Evolutionary conservation across 2,329 filamentous ascomycete genomes (phyloP), one percentile per base, ranked within the genome.

Genomic region (Penicillium paneum): DNA sequence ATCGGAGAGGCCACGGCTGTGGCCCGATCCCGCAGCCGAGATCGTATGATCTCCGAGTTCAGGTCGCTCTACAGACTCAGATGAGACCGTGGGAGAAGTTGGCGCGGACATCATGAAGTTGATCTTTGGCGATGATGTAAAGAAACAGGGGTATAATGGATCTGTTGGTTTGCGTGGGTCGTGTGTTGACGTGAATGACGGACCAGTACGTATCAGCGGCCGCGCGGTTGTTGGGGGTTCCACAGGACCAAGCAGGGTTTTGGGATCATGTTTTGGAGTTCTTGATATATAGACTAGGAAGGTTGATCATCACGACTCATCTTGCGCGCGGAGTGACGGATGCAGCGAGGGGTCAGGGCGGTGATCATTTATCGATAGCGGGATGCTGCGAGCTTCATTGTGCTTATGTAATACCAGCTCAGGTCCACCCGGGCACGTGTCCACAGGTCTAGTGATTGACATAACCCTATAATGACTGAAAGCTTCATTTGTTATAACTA

Each of bases 331-430:
- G 36, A 57, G 51, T 58, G 59, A 62, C 60, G 61, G 53, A 60
- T 63, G 57, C 61, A 54, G 50, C 57, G 60, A 61, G 61, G 61
- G 61, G 61, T 49, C 56, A 40, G 15, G 57, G 57, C 60, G 60
- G 55, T 61, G 48, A 44, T 19, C 15, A 32, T 40, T 63, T 63
- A 63, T 63, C 61, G 61, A 62, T 63, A 62, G 11, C 28, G n/a
- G 24, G 39, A 44, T 24, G 21, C 21, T 5, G 21, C 21, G 21
- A 24, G 39, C 39, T 43, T 19, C 19, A 28, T 17, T 15, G 1
- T n/a, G 43, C 17, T 52, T 52, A 52, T 39, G 43, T 52, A 29
- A 52, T 13, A 2, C 3, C 45, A 6, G 3, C 32, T 24, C 5
- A 8, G 8, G 28, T 38, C 26, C 21, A 24, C 21, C 2, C 3